phyloP scores from a whole-genome alignment of 2,329 filamentous ascomycete genomes.

The Juglanconis oblonga region DNA sequence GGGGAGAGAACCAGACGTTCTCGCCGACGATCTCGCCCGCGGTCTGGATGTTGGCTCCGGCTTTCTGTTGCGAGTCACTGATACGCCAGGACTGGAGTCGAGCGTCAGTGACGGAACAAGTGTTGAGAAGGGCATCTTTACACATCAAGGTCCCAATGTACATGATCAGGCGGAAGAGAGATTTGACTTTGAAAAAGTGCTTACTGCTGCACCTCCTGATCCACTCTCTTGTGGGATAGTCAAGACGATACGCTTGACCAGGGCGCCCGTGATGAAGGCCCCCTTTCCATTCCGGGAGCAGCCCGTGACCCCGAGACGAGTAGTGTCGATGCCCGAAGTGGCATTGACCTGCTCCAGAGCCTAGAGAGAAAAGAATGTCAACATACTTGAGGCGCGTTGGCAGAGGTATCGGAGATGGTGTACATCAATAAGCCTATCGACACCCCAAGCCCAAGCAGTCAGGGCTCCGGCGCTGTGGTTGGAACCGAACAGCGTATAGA shows the following conservation, averaged over 20 bases:
- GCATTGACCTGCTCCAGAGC: slow-evolving; percentile 47
- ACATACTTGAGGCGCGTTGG: neutral
- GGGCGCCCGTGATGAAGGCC: slow-evolving; percentile 58
- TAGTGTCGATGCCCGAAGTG: slow-evolving; percentile 46
- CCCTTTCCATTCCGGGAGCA: slow-evolving; percentile 65
- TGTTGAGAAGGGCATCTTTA: neutral
- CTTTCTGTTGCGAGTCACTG: slow-evolving; percentile 45
- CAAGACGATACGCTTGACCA: slow-evolving; percentile 57
- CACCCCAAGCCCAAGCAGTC: slow-evolving; percentile 63
- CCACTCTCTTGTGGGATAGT: slow-evolving; percentile 63
- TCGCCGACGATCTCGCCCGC: slow-evolving; percentile 55
- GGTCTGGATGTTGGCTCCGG: slow-evolving; percentile 59
- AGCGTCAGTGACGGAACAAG: neutral
- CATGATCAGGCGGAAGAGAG: neutral
- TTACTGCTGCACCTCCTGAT: slow-evolving; percentile 51
- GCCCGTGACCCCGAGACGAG: slow-evolving; percentile 54
- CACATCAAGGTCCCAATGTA: neutral
- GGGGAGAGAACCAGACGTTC: slow-evolving; percentile 59
- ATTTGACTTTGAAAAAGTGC: neutral
- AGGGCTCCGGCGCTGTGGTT: slow-evolving; percentile 54
- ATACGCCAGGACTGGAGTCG: slow-evolving; percentile 51
- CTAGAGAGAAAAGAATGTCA: neutral
- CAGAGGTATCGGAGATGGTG: neutral
- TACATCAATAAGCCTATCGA: slow-evolving; percentile 56
- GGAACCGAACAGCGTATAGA: slow-evolving; percentile 58